These are phyloP conservation scores for Cordia subcordata DNA, from an alignment of 257 asterid species.

Conservation along the genomic window DNA sequence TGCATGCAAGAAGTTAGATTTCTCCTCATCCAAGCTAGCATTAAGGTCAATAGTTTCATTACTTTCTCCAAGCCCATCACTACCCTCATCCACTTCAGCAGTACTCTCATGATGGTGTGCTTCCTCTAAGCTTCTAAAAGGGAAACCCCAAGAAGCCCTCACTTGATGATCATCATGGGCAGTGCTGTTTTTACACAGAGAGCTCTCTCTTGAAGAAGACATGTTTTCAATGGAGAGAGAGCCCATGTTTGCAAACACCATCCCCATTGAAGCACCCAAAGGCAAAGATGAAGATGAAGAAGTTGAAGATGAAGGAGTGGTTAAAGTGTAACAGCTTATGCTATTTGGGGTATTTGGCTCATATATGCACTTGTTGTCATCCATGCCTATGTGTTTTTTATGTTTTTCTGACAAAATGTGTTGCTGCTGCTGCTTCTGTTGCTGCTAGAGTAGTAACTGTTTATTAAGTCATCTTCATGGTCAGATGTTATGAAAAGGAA, in stretches of 20 bases:
- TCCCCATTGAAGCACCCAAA: conserved; percentile 19
- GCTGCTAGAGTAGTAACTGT: conserved; percentile 27
- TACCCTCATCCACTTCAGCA: conserved; percentile 8
- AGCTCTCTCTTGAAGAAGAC: conserved; percentile 3
- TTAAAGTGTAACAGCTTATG: not conserved
- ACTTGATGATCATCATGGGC: conserved; percentile 4
- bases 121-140: conserved; percentile 6
- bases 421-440: no score
- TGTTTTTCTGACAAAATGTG: conserved; percentile 23
- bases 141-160: conserved; percentile 19
- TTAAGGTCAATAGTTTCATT: conserved; percentile 44
- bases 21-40: conserved; percentile 28
- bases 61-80: conserved; percentile 17
- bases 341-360: not conserved
- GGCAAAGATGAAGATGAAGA: not conserved
- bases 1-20: conserved; percentile 16
- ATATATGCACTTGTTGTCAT: conserved; percentile 19
- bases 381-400: conserved; percentile 28
- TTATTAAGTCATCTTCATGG: conserved; percentile 36
- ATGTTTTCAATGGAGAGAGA: conserved; percentile 18
- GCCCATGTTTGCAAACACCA: conserved; percentile 12
- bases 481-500: conserved; percentile 22
- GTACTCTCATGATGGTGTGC: not conserved
- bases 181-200: conserved; percentile 9
- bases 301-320: conserved; percentile 3